Percentiles rank a stretch among this genome's conserved stretches.
Conservation (phyloP, 805 yeast species). For the Candida namnaoensis region DNA sequence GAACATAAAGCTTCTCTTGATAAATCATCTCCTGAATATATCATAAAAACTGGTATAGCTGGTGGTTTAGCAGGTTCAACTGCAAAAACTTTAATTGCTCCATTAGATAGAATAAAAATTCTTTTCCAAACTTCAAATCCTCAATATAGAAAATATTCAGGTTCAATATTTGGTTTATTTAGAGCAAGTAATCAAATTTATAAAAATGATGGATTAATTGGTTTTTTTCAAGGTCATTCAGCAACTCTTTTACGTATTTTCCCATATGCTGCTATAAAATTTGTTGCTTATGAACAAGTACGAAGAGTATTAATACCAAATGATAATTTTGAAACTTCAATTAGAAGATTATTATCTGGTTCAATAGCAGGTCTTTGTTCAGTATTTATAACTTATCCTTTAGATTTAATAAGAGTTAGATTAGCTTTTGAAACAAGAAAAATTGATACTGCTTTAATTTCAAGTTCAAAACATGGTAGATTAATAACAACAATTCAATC, state of each 20-base stretch:
- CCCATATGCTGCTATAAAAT: slow-evolving; percentile 96
- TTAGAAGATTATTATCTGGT: slow-evolving; percentile 78
- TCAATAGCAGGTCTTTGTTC: slow-evolving; percentile 83
- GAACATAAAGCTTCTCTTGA: slow-evolving; percentile 23
- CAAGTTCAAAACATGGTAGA: slow-evolving; percentile 9
- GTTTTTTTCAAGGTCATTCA: slow-evolving; percentile 92
- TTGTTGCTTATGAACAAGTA: slow-evolving; percentile 92
- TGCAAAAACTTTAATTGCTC: slow-evolving; percentile 95
- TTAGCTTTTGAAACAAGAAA: slow-evolving; percentile 75
- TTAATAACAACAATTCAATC: slow-evolving; percentile 13
- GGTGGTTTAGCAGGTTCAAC: slow-evolving; percentile 95
- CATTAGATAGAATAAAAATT: slow-evolving; percentile 90
- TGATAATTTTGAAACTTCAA: slow-evolving; percentile 67
- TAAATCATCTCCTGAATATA: slow-evolving; percentile 69
- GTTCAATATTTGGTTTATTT: slow-evolving; percentile 68
- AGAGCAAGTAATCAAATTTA: slow-evolving; percentile 65
- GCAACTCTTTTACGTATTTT: slow-evolving; percentile 86
- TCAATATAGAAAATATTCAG: slow-evolving; percentile 70
- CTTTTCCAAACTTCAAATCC: slow-evolving; percentile 94
- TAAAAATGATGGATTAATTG: slow-evolving; percentile 60
- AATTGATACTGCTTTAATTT: not conserved
- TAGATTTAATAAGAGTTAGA: slow-evolving; percentile 84
- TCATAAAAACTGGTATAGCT: slow-evolving; percentile 77
- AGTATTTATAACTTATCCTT: slow-evolving; percentile 85
- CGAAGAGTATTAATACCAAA: slow-evolving; percentile 72